phyloP scores from a whole-genome alignment of 306 rosid genomes.

The Pyrus pyrifolia region DNA sequence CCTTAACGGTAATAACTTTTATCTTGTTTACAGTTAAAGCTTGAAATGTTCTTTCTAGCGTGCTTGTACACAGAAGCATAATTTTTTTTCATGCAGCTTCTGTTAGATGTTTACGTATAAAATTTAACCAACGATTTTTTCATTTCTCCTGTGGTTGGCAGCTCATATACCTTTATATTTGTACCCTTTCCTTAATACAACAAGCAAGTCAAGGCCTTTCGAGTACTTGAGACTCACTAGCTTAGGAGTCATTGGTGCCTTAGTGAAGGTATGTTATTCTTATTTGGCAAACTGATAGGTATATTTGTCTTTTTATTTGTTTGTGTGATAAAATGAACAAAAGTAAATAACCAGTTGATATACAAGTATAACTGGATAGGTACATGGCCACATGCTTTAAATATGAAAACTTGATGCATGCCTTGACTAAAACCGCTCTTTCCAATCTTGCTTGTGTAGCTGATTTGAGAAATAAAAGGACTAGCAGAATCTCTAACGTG shows the following conservation, averaged over 20 bases:
- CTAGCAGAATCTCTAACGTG: not conserved
- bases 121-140: not conserved
- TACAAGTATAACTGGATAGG: not conserved
- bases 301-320: not conserved
- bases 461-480: not conserved
- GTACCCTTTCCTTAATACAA: constrained; percentile 78
- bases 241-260: constrained; percentile 85
- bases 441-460: not conserved
- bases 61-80: not conserved
- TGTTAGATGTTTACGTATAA: not conserved
- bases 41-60: not conserved
- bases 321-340: not conserved
- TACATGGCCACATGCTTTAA: not conserved
- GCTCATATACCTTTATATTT: constrained; percentile 77
- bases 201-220: constrained; percentile 65
- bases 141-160: constrained; percentile 34
- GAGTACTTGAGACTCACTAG: constrained; percentile 82
- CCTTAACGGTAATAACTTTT: constrained; percentile 58
- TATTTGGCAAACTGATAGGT: not conserved
- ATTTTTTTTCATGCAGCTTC: not conserved
- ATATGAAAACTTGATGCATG: not conserved
- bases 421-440: not conserved
- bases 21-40: constrained; percentile 15
- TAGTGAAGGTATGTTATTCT: constrained; percentile 62
- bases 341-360: not conserved